phyloP scores from a whole-genome alignment of 257 asterid genomes.

The Verbena officinalis region DNA sequence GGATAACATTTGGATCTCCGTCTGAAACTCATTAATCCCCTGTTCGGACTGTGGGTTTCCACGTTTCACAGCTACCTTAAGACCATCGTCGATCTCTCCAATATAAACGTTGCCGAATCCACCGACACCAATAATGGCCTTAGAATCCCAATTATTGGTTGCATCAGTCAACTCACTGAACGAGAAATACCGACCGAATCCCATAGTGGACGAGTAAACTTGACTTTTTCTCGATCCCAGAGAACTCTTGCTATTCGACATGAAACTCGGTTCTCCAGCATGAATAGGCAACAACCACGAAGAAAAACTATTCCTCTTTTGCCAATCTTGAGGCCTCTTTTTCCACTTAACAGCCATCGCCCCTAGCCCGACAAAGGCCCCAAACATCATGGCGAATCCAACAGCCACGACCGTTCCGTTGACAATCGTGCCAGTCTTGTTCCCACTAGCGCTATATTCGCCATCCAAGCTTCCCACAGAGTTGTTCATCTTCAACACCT shows the following conservation, averaged over 20 bases:
- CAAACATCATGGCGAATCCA: slow-evolving; percentile 97
- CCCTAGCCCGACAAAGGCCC: slow-evolving; percentile 84
- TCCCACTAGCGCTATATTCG: slow-evolving; percentile 53
- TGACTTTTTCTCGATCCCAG: slow-evolving; percentile 54
- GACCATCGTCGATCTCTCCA: slow-evolving; percentile 70
- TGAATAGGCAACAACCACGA: slow-evolving; percentile 91
- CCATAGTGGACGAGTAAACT: slow-evolving; percentile 50
- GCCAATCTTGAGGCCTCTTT: slow-evolving; percentile 93
- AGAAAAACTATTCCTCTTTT: slow-evolving; percentile 72
- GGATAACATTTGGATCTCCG: slow-evolving; percentile 88
- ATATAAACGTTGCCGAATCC: slow-evolving; percentile 87
- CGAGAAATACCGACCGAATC: slow-evolving; percentile 55
- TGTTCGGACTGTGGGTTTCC: slow-evolving; percentile 97
- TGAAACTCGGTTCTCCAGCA: slow-evolving; percentile 48
- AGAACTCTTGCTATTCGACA: slow-evolving; percentile 36
- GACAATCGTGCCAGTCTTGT: slow-evolving; percentile 12
- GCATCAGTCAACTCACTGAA: slow-evolving; percentile 66
- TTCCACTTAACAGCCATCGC: slow-evolving; percentile 95
- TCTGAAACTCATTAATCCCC: slow-evolving; percentile 87
- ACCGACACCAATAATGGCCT: slow-evolving; percentile 77
- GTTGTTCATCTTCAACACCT: slow-evolving; percentile 67
- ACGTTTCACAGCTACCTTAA: slow-evolving; percentile 79
- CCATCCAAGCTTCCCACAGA: slow-evolving; percentile 74
- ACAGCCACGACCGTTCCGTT: slow-evolving; percentile 78
- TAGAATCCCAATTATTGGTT: slow-evolving; percentile 73